Base-by-base conservation (phyloP, 2,329 filamentous ascomycete genomes). In the Xylaria sp. region DNA sequence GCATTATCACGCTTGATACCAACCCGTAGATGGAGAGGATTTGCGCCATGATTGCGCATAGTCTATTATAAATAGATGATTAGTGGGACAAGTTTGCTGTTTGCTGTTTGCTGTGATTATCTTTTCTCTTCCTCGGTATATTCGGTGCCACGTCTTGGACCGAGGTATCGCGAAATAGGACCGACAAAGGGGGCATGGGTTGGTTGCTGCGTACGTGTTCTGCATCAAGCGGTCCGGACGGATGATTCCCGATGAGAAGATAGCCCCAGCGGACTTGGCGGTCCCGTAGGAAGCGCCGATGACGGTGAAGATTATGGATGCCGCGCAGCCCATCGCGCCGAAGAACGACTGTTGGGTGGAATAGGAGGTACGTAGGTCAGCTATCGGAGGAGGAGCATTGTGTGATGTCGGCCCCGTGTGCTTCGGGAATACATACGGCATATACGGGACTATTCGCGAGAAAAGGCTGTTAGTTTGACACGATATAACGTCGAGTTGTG, bases 261-360 rank as follows among this genome's bases (percentile, higher is more conserved):
- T 84, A 64, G 82, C 82, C 44, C 79, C 78, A 56, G 57, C 95
- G 79, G 95, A 96, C 89, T 99, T 98, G 82, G 96, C 96, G 76
- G 96, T 99, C 83, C 96, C 96, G 86, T 98, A 99, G 77, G 95
- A 94, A 79, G 95, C 95, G 81, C 95, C 94, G 77, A 97, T 91
- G 84, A 94, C 97, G 81, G 94, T 97, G 88, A 97, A 97, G 81
- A 97, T 91, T 81, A 97, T 97, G 83, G 94, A 93, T 76, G 90
- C 92, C 79, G 91, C 92, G 86, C 92, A 94, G 80, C 92, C 92
- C 88, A 94, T 91, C 78, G 91, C 91, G 83, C 92, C 92, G 81
- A 94, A 94, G 86, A 94, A 94, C 81, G 92, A 90, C 77, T 79
- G 28, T 25, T 60, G n/a, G 25, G 5, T 34, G 37, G 48, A 46